Base-by-base conservation (phyloP, 108 stramenopile genomes). In the Cylindrotheca fusiformis region DNA sequence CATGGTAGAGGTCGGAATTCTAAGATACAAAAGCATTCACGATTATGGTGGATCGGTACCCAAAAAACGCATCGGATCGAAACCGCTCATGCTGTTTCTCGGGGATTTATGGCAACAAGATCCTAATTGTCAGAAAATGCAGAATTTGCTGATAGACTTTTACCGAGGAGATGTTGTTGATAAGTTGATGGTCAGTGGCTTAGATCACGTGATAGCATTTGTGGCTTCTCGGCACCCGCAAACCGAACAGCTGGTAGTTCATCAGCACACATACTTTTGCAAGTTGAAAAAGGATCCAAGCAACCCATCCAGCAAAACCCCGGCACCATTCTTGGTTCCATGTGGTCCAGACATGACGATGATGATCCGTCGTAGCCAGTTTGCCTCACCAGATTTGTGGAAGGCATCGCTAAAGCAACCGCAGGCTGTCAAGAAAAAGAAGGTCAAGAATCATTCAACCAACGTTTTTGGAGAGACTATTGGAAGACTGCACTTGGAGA, bases 301-400 rank as follows among this genome's bases (percentile, higher is more conserved):
- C 46, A 63, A 66, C 57, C 59, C 63, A 5, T 55, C 65, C 41
- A 79, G 78, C 54, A 88, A 87, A 58, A 69, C 88, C 24, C 97
- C 97, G 17, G 77, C 92, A 22, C 92, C 98, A 2, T 73, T 68
- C 36, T 67, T 99, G 51, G 72, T 77, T 36, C 88, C 88, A n/a
- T 94, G 93, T 77, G 99, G 99, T 1, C 97, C 97, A 0, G 91
- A 95, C 66, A 77, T 96, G 75, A 94, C 96, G 74, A 87, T 99
- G 54, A 63, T 59, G 55, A 64, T 98, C 29, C 84, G 98, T 4
- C 73, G 99, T 44, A 92, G 90, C 26, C 94, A 96, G 63, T 89
- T 88, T 51, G 96, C 99, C 4, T 68, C 87, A 12, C 78, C 89
- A 31, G 97, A 98, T 55, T 32, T 99, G 61, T 95, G 87, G 88